Evolutionary conservation across 108 stramenopile genomes (phyloP).

Genomic region (Fragilaria crotonensis): DNA sequence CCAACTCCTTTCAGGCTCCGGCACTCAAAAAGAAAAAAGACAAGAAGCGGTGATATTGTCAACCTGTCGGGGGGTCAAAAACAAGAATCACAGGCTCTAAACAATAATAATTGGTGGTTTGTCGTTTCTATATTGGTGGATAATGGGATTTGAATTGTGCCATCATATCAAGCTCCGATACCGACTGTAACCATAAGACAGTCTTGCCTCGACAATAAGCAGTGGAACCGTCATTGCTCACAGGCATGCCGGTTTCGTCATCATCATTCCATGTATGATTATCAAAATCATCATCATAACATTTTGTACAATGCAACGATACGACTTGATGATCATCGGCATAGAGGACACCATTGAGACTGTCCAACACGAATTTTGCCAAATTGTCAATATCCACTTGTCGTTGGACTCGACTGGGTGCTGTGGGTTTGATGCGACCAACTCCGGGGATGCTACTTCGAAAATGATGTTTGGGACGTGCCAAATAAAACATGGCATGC

Average conservation of each 20-base stretch:
- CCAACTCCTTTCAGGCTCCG: neutral
- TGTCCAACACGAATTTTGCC: constrained; percentile 81
- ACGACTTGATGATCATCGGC: constrained; percentile 74
- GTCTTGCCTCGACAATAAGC: neutral
- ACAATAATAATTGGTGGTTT: neutral
- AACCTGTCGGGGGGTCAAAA: no score
- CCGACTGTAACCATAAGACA: neutral
- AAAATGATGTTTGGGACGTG: constrained; percentile 70
- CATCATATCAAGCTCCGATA: neutral
- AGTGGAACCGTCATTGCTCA: neutral
- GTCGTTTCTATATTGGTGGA: neutral
- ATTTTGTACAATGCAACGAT: constrained; percentile 50
- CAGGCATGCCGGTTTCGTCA: neutral
- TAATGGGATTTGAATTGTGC: neutral
- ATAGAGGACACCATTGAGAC: constrained; percentile 66
- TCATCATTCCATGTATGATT: no score
- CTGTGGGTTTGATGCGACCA: constrained; percentile 32
- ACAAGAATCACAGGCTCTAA: no score
- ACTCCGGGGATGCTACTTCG: constrained; percentile 33
- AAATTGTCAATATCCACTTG: constrained; percentile 76
- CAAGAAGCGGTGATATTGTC: neutral
- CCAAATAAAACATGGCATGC: constrained; percentile 49
- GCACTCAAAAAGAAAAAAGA: neutral
- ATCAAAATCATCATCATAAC: neutral
- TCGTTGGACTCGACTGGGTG: constrained; percentile 21